Conservation (phyloP, 2,329 filamentous ascomycete species). For the Ilyonectria robusta region DNA sequence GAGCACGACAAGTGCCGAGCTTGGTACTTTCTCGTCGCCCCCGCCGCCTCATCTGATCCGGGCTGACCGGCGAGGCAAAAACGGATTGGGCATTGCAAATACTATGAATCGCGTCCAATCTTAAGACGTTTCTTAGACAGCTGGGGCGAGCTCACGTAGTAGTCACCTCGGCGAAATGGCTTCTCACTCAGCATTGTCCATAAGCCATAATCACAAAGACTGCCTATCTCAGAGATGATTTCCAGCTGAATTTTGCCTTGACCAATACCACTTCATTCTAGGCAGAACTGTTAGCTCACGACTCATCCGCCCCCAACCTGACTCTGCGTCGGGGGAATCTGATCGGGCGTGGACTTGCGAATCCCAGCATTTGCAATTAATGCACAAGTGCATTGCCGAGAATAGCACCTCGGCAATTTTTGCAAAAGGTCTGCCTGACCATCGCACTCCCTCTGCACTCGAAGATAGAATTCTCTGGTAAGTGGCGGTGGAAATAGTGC, state of each 20-base stretch:
- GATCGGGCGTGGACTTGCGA: background rate
- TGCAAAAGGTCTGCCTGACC: too few species aligned
- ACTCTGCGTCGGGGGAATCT: background rate
- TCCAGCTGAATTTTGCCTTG: background rate
- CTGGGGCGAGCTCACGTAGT: background rate
- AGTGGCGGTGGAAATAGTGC: background rate
- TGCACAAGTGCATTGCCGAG: background rate
- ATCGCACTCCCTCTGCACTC: background rate
- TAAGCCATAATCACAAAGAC: background rate
- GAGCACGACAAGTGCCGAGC: background rate
- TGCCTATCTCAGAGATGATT: background rate
- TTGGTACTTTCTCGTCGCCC: background rate
- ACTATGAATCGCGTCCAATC: background rate
- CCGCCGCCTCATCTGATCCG: background rate
- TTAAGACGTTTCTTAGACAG: background rate
- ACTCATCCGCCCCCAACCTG: constrained; percentile 5
- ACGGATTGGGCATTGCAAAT: background rate
- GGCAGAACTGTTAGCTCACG: background rate
- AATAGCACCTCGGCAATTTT: constrained; percentile 1
- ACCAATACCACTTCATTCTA: background rate
- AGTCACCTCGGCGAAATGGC: background rate
- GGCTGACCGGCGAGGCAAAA: background rate
- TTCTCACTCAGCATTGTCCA: background rate
- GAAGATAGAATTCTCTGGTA: background rate
- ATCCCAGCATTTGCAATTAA: background rate